phyloP scores from a whole-genome alignment of 306 rosid genomes.

The Fragaria iinumae region DNA sequence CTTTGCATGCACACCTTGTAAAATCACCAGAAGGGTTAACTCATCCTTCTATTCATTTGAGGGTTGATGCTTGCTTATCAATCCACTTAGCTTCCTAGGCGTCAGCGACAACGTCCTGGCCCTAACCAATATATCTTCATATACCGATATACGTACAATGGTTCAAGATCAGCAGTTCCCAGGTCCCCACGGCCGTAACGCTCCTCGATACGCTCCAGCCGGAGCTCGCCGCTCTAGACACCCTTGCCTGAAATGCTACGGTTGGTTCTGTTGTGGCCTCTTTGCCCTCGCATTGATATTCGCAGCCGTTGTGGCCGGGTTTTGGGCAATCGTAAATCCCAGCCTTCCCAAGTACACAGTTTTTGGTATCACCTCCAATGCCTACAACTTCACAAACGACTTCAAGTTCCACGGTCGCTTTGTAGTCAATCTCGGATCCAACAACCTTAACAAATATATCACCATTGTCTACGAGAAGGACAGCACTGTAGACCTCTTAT shows the following conservation, averaged over 20 bases:
- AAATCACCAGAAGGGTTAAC: not conserved
- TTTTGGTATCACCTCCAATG: conserved; percentile 17
- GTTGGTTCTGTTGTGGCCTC: conserved; percentile 34
- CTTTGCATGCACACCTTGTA: not conserved
- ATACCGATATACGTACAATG: not conserved
- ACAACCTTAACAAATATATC: conserved; percentile 42
- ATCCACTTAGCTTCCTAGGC: not conserved
- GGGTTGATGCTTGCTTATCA: not conserved
- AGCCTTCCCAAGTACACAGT: conserved; percentile 36
- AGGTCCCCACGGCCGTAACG: not conserved
- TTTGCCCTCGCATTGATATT: conserved; percentile 19
- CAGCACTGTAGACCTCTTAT: conserved; percentile 13
- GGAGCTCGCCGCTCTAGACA: not conserved
- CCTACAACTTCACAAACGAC: conserved; percentile 24
- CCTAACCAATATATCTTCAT: not conserved
- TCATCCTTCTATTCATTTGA: not conserved
- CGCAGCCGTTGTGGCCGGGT: not conserved
- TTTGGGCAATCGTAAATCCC: conserved; percentile 30
- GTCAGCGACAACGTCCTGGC: not conserved
- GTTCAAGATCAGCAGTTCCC: not conserved
- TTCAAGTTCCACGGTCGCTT: conserved; percentile 31
- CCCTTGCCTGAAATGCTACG: not conserved
- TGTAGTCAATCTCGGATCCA: conserved; percentile 29
- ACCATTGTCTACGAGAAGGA: conserved; percentile 33
- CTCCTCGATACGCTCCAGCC: conserved; percentile 10